Evolutionary conservation across 2,329 filamentous ascomycete species (phyloP).

Genomic region (Chaetomium globosum): DNA sequence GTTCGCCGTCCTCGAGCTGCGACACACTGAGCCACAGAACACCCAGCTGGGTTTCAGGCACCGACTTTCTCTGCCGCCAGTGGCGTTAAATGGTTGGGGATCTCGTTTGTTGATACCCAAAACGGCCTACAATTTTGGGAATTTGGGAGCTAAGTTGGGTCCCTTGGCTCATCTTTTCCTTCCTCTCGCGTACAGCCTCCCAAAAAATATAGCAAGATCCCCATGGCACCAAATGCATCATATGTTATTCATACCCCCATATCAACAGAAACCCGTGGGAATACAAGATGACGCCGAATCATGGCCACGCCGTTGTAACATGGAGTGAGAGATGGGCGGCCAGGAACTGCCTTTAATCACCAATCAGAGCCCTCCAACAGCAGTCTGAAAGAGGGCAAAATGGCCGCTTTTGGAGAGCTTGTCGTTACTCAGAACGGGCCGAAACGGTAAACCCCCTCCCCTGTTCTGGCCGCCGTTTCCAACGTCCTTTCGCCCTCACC

Average conservation of each 20-base stretch:
- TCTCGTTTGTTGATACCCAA: not conserved
- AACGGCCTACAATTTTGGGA: not conserved
- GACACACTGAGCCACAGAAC: not conserved
- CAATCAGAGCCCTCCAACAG: conserved; percentile 10
- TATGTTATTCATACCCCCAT: not conserved
- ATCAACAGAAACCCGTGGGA: not conserved
- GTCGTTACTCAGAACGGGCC: not conserved
- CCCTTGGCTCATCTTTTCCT: not conserved
- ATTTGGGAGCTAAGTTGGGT: no score
- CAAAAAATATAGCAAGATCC: not conserved
- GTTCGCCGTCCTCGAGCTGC: not conserved
- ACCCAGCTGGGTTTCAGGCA: conserved; percentile 13
- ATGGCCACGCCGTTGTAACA: not conserved
- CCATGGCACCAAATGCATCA: not conserved
- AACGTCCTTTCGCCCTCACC: not conserved
- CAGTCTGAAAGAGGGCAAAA: conserved; percentile 20
- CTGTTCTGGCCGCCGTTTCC: not conserved
- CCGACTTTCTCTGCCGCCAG: conserved; percentile 1
- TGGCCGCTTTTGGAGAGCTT: conserved; percentile 15
- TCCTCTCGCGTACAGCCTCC: not conserved
- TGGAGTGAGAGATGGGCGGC: not conserved
- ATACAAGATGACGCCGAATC: not conserved
- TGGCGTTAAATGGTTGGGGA: not conserved
- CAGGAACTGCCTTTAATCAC: conserved; percentile 2
- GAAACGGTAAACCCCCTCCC: not conserved